Evolutionary conservation across 371 early-diverging fungal species (phyloP).

Genomic region (Actinomortierella ambigua): DNA sequence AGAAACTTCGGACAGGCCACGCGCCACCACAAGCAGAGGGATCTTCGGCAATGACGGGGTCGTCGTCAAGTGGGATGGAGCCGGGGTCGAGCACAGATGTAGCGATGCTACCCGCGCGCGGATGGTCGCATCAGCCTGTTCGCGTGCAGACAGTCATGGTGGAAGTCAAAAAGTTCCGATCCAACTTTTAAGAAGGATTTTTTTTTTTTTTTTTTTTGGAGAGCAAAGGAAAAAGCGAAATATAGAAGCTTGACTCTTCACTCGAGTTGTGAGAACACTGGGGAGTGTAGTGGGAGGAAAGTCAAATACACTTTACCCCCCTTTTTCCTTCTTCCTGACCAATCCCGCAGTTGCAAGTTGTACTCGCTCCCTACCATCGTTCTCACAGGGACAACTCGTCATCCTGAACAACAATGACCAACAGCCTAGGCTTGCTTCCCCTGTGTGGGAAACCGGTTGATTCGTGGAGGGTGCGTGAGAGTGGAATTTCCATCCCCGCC

Average conservation of each 20-base stretch:
- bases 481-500: too few species aligned
- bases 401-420: too few species aligned
- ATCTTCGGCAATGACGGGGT: neutral
- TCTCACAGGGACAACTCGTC: too few species aligned
- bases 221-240: neutral
- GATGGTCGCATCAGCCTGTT: slow-evolving; percentile 74
- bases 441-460: too few species aligned
- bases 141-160: slow-evolving; percentile 92
- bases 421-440: too few species aligned
- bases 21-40: slow-evolving; percentile 8
- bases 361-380: too few species aligned
- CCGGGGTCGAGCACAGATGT: slow-evolving; percentile 11
- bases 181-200: slow-evolving; percentile 58
- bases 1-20: slow-evolving; percentile 46
- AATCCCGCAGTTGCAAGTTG: too few species aligned
- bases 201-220: neutral
- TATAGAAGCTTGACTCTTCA: neutral
- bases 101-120: slow-evolving; percentile 4
- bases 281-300: too few species aligned
- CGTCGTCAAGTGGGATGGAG: slow-evolving; percentile 1
- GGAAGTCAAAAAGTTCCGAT: slow-evolving; percentile 87
- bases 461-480: too few species aligned
- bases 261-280: too few species aligned
- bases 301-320: too few species aligned
- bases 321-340: too few species aligned